Base-by-base conservation (phyloP, 768 basidiomycete genomes). In the Lepiota subincarnata region DNA sequence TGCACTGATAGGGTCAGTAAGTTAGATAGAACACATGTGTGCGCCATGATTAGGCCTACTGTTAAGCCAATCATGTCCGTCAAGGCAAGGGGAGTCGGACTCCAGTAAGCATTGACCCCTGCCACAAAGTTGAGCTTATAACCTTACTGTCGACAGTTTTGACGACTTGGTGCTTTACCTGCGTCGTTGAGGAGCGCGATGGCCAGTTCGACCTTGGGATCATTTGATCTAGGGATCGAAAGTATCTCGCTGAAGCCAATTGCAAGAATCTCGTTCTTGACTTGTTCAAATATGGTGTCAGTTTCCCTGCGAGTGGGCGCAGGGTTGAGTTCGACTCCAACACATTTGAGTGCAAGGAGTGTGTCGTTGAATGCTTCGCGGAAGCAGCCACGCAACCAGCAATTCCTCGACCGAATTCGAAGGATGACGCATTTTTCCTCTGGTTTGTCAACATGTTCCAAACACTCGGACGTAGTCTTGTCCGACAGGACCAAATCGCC, bases 41-140 rank as follows among this genome's bases (percentile, higher is more conserved):
- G 10, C 8, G 31, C 31, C 31, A 31, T 41, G 14, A 12, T 19
- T 8, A 28, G 16, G 70, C 80, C 40, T 53, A 86, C 86, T 58
- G 82, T 86, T 38, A 86, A 68, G 13, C 86, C 86, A 45, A 87
- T 80, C 14, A 83, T 69, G 63, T 84, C 84, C 8, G 76, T 68
- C 59, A 86, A 82, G 1, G 78, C 77, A 48, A 75, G 75, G 8
- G 75, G 68, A 1, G 74, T 72, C 11, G 78, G 73, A 58, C 79
- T 84, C 86, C 86, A 88, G 60, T 87, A 87, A 10, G 86, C 84
- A 63, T 84, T 84, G 24, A 80, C 78, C 4, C 83, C 84, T 85
- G 45, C 48, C 12, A 41, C 11, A 26, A 26, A 10, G 13, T 49
- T 14, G 26, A 42, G 42, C 18, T 12, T 26, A 48, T 22, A 55